Evolutionary conservation across 495 filamentous ascomycete species (phyloP), one percentile per base, ranked within the genome.

Genomic region (Aspergillus affinis): DNA sequence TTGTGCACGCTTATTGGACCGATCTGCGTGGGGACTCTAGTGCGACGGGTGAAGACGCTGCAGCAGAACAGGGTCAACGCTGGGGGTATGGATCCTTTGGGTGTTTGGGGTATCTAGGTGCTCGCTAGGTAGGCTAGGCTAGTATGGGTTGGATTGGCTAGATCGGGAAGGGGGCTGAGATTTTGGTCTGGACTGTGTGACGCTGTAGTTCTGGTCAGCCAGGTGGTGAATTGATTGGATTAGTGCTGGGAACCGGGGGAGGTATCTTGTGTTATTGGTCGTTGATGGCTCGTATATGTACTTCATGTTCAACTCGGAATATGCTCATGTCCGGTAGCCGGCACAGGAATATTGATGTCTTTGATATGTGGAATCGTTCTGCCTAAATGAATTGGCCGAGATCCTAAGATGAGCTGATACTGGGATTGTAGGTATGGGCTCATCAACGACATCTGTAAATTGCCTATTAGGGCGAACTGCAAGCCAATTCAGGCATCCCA

Each of bases 1-100:
- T 61, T 93, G 2, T 92, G 89, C 60, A 93, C 90, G 0, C 73
- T 92, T 23, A 58, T 88, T n/a, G 89, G 90, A 0, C 90, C 90
- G 0, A 67, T 92, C 2, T 76, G 75, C 6, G 87, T 92, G 2
- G 90, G 90, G 0, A 53, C 86, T 9, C 69, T 90, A 0, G 81
- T 90, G 1, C 72, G 66, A 46, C 64, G 81, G 36, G 77, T 84
- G 23, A 77, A 72, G 63, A 72, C 51, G 30, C 59, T 79, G 15
- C 75, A 78, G 58, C 26, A 58, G 19, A 55, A 54, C 32, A 56
- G 72, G 57, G 61, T 32, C 48, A 29, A 63, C 36, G 57, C 61
- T 0, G 61, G 65, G n/a, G 68, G 65, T 2, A 17, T 44, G 4
- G 72, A 78, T 65, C 73, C 74, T 9, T 50, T 78, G 27, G 74